Evolutionary conservation across 352 stramenopile genomes (phyloP), one percentile per base, ranked within the genome.

Genomic region (Peronosclerospora sorghi): DNA sequence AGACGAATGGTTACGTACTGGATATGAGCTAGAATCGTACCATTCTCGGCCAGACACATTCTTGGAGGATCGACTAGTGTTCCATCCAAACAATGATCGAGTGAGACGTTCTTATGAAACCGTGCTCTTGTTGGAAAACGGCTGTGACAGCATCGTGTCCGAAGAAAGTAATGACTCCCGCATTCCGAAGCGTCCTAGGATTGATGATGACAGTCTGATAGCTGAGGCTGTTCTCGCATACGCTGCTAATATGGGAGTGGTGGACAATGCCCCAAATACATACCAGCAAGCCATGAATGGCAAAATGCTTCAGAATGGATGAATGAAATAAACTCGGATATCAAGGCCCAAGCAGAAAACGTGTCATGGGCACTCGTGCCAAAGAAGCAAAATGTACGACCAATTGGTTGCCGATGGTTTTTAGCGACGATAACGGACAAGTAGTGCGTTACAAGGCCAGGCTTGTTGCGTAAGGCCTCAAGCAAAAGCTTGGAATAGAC

Each of bases 231-330:
- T 56, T 1, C 35, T 39, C 0, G 29, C 36, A 6, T 54, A 51
- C 18, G 32, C 37, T 27, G 41, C 41, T 10, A 44, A 9, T 36
- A 17, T 54, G 0, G 45, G 36, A 2, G 24, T 49, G 7, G 38
- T 36, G 2, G 8, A 30, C 6, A 32, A 49, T 15, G 32, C 32
- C 0, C 43, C 43, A 9, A 53, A 27, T 0, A 39, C 38, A 8
- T 58, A 52, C 17, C 34, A 38, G n/a, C 39, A 59, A 24, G 51
- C 34, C 0, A 47, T 59, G 13, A 1, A 36, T 0, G 43, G 45
- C 19, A 10, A 45, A 24, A 55, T 0, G 18, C 36, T 17, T 0
- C 2, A 1, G n/a, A 44, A 4, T 32, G 48, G 21, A 45, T 20
- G 0, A 6, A 28, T 6, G 27, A 20, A 2, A 42, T 53, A 10